A percentile compares a stretch with the other conserved stretches of the same genome.
phyloP scores from a whole-genome alignment of 2,329 filamentous ascomycete species.

The Aureobasidium sp. region DNA sequence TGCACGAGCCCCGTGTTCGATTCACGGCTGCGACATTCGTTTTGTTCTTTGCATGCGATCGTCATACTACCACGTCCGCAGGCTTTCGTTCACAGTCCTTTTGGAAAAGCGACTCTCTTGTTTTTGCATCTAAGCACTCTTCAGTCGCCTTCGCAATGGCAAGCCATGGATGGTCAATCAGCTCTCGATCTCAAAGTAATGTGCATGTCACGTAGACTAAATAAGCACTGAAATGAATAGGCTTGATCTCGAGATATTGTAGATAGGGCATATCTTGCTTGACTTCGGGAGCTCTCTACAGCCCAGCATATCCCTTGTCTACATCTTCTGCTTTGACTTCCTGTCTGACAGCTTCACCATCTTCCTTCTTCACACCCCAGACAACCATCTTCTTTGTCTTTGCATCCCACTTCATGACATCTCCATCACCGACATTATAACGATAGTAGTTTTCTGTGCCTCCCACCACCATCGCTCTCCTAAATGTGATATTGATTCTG shows the following conservation, averaged over 20 bases:
- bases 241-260: too few relatives aligned
- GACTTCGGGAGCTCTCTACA: neutral
- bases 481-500: slow-evolving; percentile 69
- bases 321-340: slow-evolving; percentile 2
- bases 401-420: slow-evolving; percentile 62
- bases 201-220: neutral
- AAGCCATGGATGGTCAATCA: neutral
- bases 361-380: slow-evolving; percentile 22
- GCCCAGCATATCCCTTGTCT: slow-evolving; percentile 3
- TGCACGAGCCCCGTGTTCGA: slow-evolving; percentile 16
- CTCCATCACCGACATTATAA: slow-evolving; percentile 70
- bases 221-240: neutral
- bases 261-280: neutral
- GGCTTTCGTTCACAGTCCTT: too few relatives aligned
- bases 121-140: neutral
- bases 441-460: slow-evolving; percentile 79
- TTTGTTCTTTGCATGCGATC: neutral
- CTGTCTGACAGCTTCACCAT: neutral
- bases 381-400: slow-evolving; percentile 44
- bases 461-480: slow-evolving; percentile 60
- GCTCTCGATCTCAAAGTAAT: neutral
- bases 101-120: too few relatives aligned
- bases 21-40: slow-evolving; percentile 14
- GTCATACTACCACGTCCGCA: neutral
- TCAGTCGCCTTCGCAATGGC: neutral